These are phyloP conservation scores for Dovyalis caffra DNA, from an alignment of 345 rosid genomes.

Conservation along the genomic window DNA sequence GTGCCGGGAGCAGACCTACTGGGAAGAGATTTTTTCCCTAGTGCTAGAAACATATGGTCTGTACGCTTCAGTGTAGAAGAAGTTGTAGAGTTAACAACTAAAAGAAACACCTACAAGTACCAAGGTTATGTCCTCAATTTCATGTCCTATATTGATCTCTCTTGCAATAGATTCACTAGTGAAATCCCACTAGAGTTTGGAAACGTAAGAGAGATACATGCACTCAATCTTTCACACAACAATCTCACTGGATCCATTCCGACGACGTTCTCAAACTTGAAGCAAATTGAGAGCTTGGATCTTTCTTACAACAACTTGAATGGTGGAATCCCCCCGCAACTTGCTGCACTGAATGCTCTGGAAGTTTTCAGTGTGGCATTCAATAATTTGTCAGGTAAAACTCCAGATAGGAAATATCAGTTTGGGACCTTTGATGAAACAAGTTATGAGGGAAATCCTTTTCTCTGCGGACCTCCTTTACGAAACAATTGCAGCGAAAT, in stretches of 20 bases:
- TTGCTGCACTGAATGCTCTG: conserved; percentile 12
- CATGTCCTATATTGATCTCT: background rate
- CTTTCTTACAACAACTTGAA: conserved; percentile 30
- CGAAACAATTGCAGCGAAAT: background rate
- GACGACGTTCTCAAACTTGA: conserved; percentile 15
- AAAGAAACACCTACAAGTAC: background rate
- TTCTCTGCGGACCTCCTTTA: conserved; percentile 29
- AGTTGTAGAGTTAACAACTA: background rate
- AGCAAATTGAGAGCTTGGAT: conserved; percentile 35
- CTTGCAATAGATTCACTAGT: background rate
- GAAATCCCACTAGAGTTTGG: background rate
- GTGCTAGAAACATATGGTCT: too few species aligned
- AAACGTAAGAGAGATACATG: background rate
- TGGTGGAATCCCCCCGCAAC: conserved; percentile 20
- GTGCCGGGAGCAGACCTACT: too few species aligned
- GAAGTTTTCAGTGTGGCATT: conserved; percentile 28
- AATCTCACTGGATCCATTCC: conserved; percentile 25
- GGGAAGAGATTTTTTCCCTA: too few species aligned
- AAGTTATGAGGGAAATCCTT: conserved; percentile 26
- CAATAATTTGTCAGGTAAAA: conserved; percentile 37
- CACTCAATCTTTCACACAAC: conserved; percentile 41
- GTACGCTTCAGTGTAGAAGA: background rate
- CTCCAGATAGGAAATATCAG: conserved; percentile 8
- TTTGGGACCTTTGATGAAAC: conserved; percentile 24
- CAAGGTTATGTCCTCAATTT: background rate